phyloP scores from a whole-genome alignment of 106 monocot species.

The Apostasia ramifera region DNA sequence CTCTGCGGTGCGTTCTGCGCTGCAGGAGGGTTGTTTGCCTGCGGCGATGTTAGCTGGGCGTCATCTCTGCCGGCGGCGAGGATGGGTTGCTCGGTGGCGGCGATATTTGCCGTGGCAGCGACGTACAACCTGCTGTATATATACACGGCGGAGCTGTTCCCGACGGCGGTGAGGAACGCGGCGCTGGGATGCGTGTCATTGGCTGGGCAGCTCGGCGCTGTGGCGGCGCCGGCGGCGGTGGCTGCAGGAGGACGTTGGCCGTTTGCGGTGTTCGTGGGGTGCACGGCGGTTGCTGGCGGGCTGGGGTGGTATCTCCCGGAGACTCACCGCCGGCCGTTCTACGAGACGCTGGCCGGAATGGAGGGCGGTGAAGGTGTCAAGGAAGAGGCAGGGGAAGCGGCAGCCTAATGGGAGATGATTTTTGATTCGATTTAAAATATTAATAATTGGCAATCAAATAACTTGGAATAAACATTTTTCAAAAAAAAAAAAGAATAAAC shows the following conservation, averaged over 20 bases:
- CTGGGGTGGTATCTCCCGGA: slow-evolving; percentile 66
- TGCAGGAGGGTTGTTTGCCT: neutral
- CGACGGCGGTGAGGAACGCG: slow-evolving; percentile 40
- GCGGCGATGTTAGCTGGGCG: slow-evolving; percentile 2
- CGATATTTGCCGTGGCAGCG: slow-evolving; percentile 40
- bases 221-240: slow-evolving; percentile 24
- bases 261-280: slow-evolving; percentile 32
- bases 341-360: slow-evolving; percentile 77
- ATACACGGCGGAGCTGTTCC: slow-evolving; percentile 40
- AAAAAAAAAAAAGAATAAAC: too few relatives aligned
- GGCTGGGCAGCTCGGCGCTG: slow-evolving; percentile 23
- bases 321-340: slow-evolving; percentile 52
- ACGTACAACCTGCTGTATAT: slow-evolving; percentile 34
- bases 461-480: too few relatives aligned
- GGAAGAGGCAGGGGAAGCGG: too few relatives aligned
- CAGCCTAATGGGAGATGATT: too few relatives aligned
- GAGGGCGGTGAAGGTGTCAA: slow-evolving; percentile 16
- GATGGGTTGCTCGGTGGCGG: slow-evolving; percentile 19
- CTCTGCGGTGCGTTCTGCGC: slow-evolving; percentile 10
- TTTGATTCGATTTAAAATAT: too few relatives aligned
- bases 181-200: slow-evolving; percentile 24
- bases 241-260: slow-evolving; percentile 11
- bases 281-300: slow-evolving; percentile 37
- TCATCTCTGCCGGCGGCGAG: slow-evolving; percentile 34
- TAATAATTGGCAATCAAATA: too few relatives aligned